A percentile compares a stretch with the other conserved stretches of the same genome.
Evolutionary conservation across 2,329 filamentous ascomycete genomes (phyloP).

Genomic region (Incumbomyces lentus): DNA sequence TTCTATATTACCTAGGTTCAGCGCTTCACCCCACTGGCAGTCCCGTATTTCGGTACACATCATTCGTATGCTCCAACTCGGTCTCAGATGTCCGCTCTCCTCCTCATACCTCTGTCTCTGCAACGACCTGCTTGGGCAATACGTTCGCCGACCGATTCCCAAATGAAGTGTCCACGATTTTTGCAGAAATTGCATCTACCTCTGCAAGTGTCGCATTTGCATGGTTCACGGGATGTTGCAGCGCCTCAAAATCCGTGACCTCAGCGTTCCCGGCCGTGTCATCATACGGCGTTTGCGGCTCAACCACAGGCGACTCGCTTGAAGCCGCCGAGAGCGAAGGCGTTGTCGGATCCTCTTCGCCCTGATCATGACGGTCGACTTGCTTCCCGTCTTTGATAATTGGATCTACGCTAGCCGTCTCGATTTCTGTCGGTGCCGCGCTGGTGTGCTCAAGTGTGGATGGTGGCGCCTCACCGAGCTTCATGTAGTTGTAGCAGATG

Average conservation of each 20-base stretch:
- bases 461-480: constrained; percentile 1
- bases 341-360: neutral
- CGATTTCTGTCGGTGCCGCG: neutral
- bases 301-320: neutral
- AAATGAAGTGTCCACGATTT: too few relatives aligned
- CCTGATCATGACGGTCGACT: too few relatives aligned
- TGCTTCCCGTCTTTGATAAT: neutral
- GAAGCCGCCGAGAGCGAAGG: neutral
- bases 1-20: too few relatives aligned
- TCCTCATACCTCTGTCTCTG: too few relatives aligned
- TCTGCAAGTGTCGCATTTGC: too few relatives aligned
- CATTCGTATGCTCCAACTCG: too few relatives aligned
- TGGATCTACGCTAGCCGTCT: neutral
- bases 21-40: too few relatives aligned
- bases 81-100: too few relatives aligned
- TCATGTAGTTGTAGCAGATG: constrained; percentile 31
- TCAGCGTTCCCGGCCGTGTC: neutral
- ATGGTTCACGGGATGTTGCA: neutral
- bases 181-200: too few relatives aligned
- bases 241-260: constrained; percentile 1
- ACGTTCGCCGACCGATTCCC: too few relatives aligned
- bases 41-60: too few relatives aligned
- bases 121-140: too few relatives aligned
- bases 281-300: neutral
- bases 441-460: neutral